phyloP scores from a whole-genome alignment of 352 stramenopile species.

The Globisporangium mamillatum region DNA sequence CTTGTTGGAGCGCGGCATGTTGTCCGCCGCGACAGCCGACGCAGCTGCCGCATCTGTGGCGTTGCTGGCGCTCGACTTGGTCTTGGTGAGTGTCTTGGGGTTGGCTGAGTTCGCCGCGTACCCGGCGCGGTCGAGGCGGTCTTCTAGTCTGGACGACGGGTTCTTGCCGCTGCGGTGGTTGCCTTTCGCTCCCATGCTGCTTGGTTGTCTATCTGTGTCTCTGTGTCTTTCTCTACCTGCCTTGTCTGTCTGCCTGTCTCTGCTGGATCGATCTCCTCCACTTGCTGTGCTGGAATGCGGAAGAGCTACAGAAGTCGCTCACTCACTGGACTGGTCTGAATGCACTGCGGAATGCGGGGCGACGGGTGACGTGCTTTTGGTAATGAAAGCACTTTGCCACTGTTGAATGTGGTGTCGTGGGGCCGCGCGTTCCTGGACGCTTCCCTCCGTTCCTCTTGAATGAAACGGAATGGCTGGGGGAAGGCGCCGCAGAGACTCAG shows the following conservation, averaged over 20 bases:
- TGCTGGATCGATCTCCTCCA: background rate
- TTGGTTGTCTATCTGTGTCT: background rate
- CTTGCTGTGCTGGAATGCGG: background rate
- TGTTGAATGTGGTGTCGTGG: slow-evolving; percentile 11
- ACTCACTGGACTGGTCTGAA: background rate
- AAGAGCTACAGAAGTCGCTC: background rate
- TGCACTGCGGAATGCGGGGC: slow-evolving; percentile 2
- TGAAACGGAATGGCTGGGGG: slow-evolving; percentile 8
- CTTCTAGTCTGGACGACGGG: slow-evolving; percentile 1
- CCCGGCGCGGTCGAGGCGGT: slow-evolving; percentile 11
- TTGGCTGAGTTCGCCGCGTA: slow-evolving; percentile 2
- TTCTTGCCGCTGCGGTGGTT: slow-evolving; percentile 9
- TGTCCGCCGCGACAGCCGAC: background rate
- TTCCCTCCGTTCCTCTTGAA: slow-evolving; percentile 13
- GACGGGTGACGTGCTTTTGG: background rate
- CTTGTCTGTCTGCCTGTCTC: background rate
- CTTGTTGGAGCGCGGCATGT: slow-evolving; percentile 19
- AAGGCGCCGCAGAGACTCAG: slow-evolving; percentile 7
- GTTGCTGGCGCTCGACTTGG: slow-evolving; percentile 5
- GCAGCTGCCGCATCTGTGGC: background rate
- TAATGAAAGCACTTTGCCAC: background rate
- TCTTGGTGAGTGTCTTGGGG: slow-evolving; percentile 6
- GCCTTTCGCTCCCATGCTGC: background rate
- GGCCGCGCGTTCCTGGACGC: slow-evolving; percentile 7
- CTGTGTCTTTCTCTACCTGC: too few species aligned